Evolutionary conservation across 257 asterid genomes (phyloP).

Genomic region (Osmanthus fragrans): DNA sequence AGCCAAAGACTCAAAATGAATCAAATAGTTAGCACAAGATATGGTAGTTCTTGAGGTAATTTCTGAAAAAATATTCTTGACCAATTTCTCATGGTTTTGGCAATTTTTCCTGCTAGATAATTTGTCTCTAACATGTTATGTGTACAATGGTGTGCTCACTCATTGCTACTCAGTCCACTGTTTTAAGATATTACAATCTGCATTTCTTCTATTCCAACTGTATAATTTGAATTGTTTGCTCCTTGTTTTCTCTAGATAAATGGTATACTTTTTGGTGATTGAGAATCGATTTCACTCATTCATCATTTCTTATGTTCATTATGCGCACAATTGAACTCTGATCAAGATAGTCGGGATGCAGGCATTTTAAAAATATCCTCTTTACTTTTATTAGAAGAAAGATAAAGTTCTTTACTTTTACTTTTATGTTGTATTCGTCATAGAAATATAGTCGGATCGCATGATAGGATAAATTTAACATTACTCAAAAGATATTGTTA

Average conservation of each 20-base stretch:
- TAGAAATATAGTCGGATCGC: too few relatives aligned
- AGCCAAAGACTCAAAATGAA: too few relatives aligned
- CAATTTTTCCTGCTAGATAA: not conserved
- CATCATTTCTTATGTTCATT: not conserved
- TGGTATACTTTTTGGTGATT: too few relatives aligned
- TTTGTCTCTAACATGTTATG: not conserved
- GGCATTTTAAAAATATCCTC: not conserved
- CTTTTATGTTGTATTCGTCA: too few relatives aligned
- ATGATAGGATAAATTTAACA: too few relatives aligned
- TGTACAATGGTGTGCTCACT: not conserved
- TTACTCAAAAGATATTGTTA: too few relatives aligned
- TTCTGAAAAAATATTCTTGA: not conserved
- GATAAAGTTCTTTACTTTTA: not conserved
- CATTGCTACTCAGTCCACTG: not conserved
- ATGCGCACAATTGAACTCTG: not conserved
- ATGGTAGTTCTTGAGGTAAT: conserved; percentile 27
- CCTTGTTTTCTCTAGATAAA: not conserved
- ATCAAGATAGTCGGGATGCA: not conserved
- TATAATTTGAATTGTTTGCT: not conserved
- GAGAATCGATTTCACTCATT: not conserved
- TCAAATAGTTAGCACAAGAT: not conserved
- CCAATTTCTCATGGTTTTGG: not conserved
- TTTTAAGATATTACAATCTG: not conserved
- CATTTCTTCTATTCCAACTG: not conserved
- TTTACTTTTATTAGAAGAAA: not conserved